A percentile compares a stretch with the other conserved stretches of the same genome.
These are phyloP conservation scores for Xylaria curta DNA, from an alignment of 495 filamentous ascomycete species.

Conservation along the genomic window DNA sequence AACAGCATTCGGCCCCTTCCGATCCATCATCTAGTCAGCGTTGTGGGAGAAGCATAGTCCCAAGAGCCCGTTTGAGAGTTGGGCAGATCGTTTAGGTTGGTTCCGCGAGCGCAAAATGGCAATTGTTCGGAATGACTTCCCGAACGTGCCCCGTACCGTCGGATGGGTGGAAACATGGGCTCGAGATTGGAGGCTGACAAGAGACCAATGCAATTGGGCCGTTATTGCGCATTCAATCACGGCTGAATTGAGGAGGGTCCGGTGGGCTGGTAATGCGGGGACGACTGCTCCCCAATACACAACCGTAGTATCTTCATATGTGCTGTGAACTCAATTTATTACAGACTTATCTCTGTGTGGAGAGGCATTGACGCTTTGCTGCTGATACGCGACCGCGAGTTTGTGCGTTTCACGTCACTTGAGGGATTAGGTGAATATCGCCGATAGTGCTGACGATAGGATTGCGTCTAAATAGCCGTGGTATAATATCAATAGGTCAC, in stretches of 20 bases:
- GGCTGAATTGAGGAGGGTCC: conserved; percentile 13
- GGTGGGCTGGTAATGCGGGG: conserved; percentile 24
- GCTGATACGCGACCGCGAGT: neutral
- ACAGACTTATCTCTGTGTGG: neutral
- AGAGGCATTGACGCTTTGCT: neutral
- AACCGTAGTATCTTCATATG: neutral
- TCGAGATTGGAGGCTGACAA: conserved; percentile 20
- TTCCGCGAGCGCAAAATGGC: conserved; percentile 42
- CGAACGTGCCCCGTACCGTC: conserved; percentile 34
- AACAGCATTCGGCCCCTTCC: conserved; percentile 22
- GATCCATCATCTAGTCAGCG: conserved; percentile 1
- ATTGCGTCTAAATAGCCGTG: conserved; percentile 23
- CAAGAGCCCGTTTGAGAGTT: conserved; percentile 24
- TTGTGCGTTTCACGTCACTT: neutral
- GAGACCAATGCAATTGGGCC: conserved; percentile 10
- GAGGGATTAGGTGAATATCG: neutral
- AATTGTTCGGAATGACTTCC: conserved; percentile 39
- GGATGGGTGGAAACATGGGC: conserved; percentile 15
- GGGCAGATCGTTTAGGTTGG: conserved; percentile 24
- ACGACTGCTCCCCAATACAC: conserved; percentile 1
- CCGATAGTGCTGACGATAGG: conserved; percentile 2
- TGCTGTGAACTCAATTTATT: conserved; percentile 1
- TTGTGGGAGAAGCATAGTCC: conserved; percentile 4
- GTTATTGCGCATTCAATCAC: conserved; percentile 21
- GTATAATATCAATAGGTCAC: conserved; percentile 18